Evolutionary conservation across 371 early-diverging fungal species (phyloP).

Genomic region (Mucor piriformis): DNA sequence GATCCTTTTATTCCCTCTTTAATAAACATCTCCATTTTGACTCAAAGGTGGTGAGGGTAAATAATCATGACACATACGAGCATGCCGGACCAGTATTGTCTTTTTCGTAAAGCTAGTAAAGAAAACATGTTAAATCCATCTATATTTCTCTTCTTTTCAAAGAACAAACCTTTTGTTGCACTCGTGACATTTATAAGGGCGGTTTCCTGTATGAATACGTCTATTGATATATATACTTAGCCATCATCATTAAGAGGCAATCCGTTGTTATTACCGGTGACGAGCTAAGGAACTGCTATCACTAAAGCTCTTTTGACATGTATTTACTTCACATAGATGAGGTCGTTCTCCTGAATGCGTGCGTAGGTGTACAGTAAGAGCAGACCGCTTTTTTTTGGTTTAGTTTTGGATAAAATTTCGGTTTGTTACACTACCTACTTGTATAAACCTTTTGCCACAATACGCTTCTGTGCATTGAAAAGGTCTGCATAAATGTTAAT

Average conservation of each 20-base stretch:
- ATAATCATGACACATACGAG: conserved; percentile 5
- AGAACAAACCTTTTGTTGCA: conserved; percentile 11
- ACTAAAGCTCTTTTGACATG: conserved; percentile 65
- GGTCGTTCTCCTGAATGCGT: conserved; percentile 84
- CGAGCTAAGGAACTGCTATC: conserved; percentile 63
- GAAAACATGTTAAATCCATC: not conserved
- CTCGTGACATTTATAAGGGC: conserved; percentile 64
- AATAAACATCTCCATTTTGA: conserved; percentile 8
- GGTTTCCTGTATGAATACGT: conserved; percentile 77
- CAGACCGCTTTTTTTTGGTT: conserved; percentile 60
- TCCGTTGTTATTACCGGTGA: conserved; percentile 33
- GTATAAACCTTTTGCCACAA: conserved; percentile 80
- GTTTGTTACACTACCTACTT: conserved; percentile 39
- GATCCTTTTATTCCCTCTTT: no score
- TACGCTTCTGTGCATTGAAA: conserved; percentile 64
- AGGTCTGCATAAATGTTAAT: conserved; percentile 55
- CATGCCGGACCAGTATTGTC: conserved; percentile 8
- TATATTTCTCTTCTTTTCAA: not conserved
- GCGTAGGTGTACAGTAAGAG: conserved; percentile 75
- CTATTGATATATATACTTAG: conserved; percentile 12
- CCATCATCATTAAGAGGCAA: not conserved
- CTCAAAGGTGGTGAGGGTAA: conserved; percentile 7
- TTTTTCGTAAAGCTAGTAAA: conserved; percentile 14
- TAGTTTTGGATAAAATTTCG: no score
- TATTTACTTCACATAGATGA: conserved; percentile 67